phyloP scores from a whole-genome alignment of 2,329 filamentous ascomycete species.

The Remersonia thermophila region DNA sequence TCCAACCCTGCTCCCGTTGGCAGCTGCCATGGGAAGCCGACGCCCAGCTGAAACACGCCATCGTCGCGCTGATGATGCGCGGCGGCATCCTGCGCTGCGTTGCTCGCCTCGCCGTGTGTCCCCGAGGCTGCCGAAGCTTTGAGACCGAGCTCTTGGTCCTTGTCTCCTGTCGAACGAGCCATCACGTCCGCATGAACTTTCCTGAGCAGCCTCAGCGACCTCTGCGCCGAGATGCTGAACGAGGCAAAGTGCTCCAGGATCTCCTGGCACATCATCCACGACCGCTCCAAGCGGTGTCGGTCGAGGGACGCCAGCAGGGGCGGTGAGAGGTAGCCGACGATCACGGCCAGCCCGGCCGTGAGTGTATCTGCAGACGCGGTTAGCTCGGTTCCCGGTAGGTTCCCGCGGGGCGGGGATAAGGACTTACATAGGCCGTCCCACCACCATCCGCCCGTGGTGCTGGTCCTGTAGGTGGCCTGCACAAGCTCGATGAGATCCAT shows the following conservation, averaged over 20 bases:
- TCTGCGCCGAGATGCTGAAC: slow-evolving; percentile 14
- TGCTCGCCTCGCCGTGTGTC: not conserved
- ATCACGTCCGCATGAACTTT: slow-evolving; percentile 13
- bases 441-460: slow-evolving; percentile 14
- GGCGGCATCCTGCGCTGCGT: not conserved
- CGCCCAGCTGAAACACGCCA: slow-evolving; percentile 1
- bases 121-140: not conserved
- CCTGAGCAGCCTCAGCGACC: slow-evolving; percentile 10
- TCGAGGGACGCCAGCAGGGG: slow-evolving; percentile 6
- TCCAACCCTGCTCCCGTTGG: slow-evolving; percentile 3
- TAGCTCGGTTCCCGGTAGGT: too few species aligned
- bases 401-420: too few species aligned
- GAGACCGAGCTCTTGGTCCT: not conserved
- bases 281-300: slow-evolving; percentile 7
- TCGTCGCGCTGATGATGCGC: not conserved
- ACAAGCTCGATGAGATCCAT: slow-evolving; percentile 14
- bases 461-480: slow-evolving; percentile 11
- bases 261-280: slow-evolving; percentile 11
- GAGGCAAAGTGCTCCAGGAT: slow-evolving; percentile 11
- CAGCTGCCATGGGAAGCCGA: slow-evolving; percentile 8
- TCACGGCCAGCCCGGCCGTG: slow-evolving; percentile 14
- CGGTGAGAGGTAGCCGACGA: slow-evolving; percentile 12
- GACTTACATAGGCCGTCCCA: slow-evolving; percentile 16
- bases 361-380: slow-evolving; percentile 8
- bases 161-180: slow-evolving; percentile 3